A percentile compares a stretch with the other conserved stretches of the same genome.
phyloP scores from a whole-genome alignment of 768 basidiomycete genomes.

The Auricularia sp. region DNA sequence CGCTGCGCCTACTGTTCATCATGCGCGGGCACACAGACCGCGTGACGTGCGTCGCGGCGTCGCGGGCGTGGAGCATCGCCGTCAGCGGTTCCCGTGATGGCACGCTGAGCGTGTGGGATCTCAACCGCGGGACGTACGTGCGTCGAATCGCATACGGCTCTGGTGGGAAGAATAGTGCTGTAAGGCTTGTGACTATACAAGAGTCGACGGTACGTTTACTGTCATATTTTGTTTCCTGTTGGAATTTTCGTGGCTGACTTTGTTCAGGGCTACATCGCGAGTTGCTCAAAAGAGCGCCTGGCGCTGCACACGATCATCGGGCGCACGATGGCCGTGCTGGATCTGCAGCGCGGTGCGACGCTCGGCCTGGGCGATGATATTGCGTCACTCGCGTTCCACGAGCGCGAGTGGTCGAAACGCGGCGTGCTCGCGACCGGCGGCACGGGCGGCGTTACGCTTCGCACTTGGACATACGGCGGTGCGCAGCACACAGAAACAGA shows the following conservation, averaged over 20 bases:
- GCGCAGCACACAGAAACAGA: conserved; percentile 49
- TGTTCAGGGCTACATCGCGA: conserved; percentile 73
- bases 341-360: conserved; percentile 41
- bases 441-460: conserved; percentile 66
- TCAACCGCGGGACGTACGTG: conserved; percentile 73
- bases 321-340: conserved; percentile 59
- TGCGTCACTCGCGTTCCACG: conserved; percentile 75
- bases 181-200: conserved; percentile 68
- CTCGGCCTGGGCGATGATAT: conserved; percentile 28
- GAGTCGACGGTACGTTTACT: conserved; percentile 64
- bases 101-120: conserved; percentile 81
- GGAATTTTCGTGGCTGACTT: neutral
- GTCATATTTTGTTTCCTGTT: neutral
- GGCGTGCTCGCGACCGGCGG: conserved; percentile 77
- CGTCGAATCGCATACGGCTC: conserved; percentile 65
- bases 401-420: conserved; percentile 72
- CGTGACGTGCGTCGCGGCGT: conserved; percentile 60
- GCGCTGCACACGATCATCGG: conserved; percentile 84
- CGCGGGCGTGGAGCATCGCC: conserved; percentile 69
- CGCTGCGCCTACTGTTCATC: conserved; percentile 48
- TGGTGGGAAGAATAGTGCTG: conserved; percentile 18
- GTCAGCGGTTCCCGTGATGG: conserved; percentile 83
- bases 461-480: conserved; percentile 73
- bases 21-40: conserved; percentile 71
- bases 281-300: conserved; percentile 61